Evolutionary conservation across 768 basidiomycete species (phyloP).

Genomic region (Amanita jacksonii): DNA sequence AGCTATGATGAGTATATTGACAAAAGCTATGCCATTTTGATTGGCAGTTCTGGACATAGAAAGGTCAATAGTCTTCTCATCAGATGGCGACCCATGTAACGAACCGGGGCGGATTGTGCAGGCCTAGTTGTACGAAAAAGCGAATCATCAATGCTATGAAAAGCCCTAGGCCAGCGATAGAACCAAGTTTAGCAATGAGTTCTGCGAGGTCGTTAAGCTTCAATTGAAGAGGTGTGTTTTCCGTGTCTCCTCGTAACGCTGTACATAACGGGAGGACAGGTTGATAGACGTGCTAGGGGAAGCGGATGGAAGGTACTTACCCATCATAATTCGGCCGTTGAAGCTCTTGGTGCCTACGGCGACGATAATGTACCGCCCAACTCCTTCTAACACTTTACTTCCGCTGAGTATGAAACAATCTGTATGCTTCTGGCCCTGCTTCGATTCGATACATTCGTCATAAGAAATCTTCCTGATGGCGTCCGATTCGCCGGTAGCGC

Average conservation of each 20-base stretch:
- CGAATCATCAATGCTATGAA: conserved; percentile 85
- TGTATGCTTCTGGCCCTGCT: conserved; percentile 41
- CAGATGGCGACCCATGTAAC: conserved; percentile 9
- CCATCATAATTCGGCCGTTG: conserved; percentile 97
- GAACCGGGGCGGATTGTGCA: conserved; percentile 45
- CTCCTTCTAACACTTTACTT: conserved; percentile 89
- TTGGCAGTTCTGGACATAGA: conserved; percentile 44
- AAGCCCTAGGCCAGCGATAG: conserved; percentile 68
- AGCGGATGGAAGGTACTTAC: conserved; percentile 34
- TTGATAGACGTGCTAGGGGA: no score
- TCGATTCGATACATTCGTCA: conserved; percentile 55
- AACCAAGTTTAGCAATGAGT: conserved; percentile 87
- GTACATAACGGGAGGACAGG: no score
- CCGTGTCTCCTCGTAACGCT: conserved; percentile 83
- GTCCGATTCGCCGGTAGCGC: conserved; percentile 95
- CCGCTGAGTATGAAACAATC: conserved; percentile 93
- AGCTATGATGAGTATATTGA: conserved; percentile 88
- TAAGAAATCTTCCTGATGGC: conserved; percentile 84
- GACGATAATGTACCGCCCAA: conserved; percentile 87
- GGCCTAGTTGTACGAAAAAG: conserved; percentile 85
- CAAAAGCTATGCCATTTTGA: conserved; percentile 83
- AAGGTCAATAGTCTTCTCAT: background rate
- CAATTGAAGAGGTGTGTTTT: conserved; percentile 87
- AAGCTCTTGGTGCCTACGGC: conserved; percentile 90
- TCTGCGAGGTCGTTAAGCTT: conserved; percentile 95